Base-by-base conservation (phyloP, 768 basidiomycete species). In the Lentinus tigrinus region DNA sequence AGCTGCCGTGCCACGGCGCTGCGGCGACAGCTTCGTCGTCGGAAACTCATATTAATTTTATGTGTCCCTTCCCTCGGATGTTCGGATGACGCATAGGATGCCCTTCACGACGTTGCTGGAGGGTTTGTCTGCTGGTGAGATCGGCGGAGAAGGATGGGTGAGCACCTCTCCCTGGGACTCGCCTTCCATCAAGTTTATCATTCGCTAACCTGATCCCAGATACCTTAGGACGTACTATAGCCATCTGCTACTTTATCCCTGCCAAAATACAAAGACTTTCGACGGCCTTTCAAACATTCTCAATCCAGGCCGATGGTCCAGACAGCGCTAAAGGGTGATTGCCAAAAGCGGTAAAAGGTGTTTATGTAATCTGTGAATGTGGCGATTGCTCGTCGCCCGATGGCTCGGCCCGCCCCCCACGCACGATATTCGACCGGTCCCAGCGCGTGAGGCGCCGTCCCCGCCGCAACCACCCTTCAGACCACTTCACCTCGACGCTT, bases 391-490 rank as follows among this genome's bases (percentile, higher is more conserved):
- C 50, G 46, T 47, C 51, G 24, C 40, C 47, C 54, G 53, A 42
- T 50, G 60, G 43, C 60, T 61, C 60, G 60, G 60, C 60, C 60
- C 60, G 60, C 60, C 43, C 43, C 43, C 43, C 54, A 61, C 60
- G 47, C 27, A 54, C 58, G 54, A 60, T 60, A 60, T 60, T 60
- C 58, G 58, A 54, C 66, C 66, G 66, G 66, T 62, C 56, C 62
- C 63, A 65, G 62, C 67, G 67, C 65, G 67, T 63, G 62, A 63
- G 66, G 51, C 56, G 63, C 57, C 68, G 68, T 67, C 65, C 66
- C 64, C 66, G 68, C 68, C 66, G 61, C 64, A 62, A 56, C 66
- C 63, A 65, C 61, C 65, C 60, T 61, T 60, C 56, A 56, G 62
- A 47, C 65, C 52, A 59, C 62, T 37, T 63, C 58, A 44, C 54